phyloP scores from a whole-genome alignment of 1,284 basidiomycete species.

The Cutaneotrichosporon curvatum region DNA sequence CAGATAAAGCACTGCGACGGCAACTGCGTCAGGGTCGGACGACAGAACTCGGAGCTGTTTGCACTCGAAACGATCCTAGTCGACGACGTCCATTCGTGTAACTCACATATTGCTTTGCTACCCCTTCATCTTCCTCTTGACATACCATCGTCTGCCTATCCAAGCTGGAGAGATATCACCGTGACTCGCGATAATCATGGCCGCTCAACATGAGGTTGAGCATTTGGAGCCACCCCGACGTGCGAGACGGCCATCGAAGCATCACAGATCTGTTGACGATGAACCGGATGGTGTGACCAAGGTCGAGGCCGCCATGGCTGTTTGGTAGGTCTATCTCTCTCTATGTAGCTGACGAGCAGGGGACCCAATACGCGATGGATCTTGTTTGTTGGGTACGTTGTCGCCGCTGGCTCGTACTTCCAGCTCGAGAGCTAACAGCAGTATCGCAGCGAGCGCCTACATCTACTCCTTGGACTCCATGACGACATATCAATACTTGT shows the following conservation, averaged over 20 bases:
- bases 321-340: constrained; percentile 20
- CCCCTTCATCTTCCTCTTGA: too few species aligned
- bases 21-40: neutral
- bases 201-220: too few species aligned
- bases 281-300: constrained; percentile 26
- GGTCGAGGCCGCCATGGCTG: constrained; percentile 36
- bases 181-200: too few species aligned
- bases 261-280: neutral
- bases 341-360: neutral
- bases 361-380: constrained; percentile 51
- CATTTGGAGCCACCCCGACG: too few species aligned
- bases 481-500: constrained; percentile 63
- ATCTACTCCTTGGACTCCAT: constrained; percentile 62
- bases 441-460: constrained; percentile 62
- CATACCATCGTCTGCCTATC: too few species aligned
- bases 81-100: too few species aligned
- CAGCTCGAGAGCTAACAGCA: neutral
- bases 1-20: neutral
- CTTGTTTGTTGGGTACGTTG: constrained; percentile 52
- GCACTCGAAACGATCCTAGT: too few species aligned
- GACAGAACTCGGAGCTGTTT: too few species aligned
- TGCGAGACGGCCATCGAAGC: too few species aligned
- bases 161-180: too few species aligned
- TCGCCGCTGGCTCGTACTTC: neutral
- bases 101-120: too few species aligned